phyloP scores from a whole-genome alignment of 129 eudicot genomes.

The Deinandra increscens region DNA sequence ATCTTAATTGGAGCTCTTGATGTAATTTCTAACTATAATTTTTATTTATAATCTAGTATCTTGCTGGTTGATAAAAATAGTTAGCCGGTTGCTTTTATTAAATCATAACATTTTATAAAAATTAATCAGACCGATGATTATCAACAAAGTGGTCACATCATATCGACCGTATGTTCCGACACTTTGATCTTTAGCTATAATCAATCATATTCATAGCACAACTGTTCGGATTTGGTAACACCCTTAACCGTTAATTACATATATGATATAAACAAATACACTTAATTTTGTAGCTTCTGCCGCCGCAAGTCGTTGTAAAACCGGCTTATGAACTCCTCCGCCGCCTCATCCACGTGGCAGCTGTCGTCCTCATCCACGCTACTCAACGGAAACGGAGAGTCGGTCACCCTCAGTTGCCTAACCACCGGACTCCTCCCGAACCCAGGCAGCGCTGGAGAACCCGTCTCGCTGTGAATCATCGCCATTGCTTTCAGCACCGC shows the following conservation, averaged over 20 bases:
- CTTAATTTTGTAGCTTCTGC: slow-evolving; percentile 5
- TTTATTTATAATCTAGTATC: no score
- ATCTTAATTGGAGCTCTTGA: no score
- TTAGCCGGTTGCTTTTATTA: no score
- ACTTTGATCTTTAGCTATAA: no score
- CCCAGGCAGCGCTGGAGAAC: slow-evolving; percentile 53
- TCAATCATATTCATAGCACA: no score
- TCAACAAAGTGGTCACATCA: slow-evolving; percentile 1
- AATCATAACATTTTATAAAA: background rate
- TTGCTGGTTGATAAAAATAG: no score
- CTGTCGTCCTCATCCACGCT: slow-evolving; percentile 33
- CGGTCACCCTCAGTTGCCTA: slow-evolving; percentile 64
- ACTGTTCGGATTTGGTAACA: no score
- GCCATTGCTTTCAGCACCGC: slow-evolving; percentile 39
- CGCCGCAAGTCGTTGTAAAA: slow-evolving; percentile 49
- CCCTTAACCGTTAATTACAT: no score
- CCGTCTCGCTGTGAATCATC: slow-evolving; percentile 41
- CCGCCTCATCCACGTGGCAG: slow-evolving; percentile 51
- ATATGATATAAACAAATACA: no score
- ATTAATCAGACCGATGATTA: background rate
- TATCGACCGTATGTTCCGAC: background rate
- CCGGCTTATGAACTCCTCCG: slow-evolving; percentile 48
- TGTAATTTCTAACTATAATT: no score
- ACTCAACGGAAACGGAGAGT: slow-evolving; percentile 61
- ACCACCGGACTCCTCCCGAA: slow-evolving; percentile 57